Evolutionary conservation across 106 monocot genomes (phyloP), one percentile per base, ranked within the genome.

Genomic region (Dendrobium chrysotoxum): DNA sequence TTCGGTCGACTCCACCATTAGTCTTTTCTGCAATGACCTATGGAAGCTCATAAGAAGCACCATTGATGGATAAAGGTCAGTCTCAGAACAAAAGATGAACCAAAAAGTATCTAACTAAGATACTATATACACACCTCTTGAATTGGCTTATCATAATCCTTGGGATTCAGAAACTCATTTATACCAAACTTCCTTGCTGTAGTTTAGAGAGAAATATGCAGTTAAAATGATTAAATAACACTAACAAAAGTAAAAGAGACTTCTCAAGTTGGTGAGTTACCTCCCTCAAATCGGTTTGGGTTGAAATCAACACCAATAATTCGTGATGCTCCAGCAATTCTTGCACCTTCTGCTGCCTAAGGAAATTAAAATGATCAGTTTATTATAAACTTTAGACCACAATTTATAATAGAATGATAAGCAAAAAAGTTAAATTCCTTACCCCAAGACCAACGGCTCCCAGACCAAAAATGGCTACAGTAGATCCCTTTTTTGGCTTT

Each of bases 361-460:
- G 38, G 38, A 71, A 16, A 28, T 31, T 13, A 31, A 71, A 71
- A 71, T 31, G 35, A 71, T 23, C 10, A 77, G 28, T 28, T 1
- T 12, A 39, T 20, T 38, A 28, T 54, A 20, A 7, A 78, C 39
- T 55, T 46, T 4, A 67, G 12, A 2, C 1, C 77, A 50, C 13
- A n/a, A 76, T 9, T 21, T 53, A 71, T 1, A n/a, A 8, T 23
- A 66, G 8, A 42, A 9, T 50, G 50, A 50, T 50, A 13, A 13
- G 13, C 17, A 53, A 26, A 40, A 40, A 42, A 44, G 76, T 58
- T 39, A 13, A 11, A 17, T 8, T 79, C 81, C 90, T 86, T 87
- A 92, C 95, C 65, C 92, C 95, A 81, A 95, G 95, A 16, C 95
- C 95, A 75, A 95, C 90, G 46, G 95, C 92, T 20, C 95, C 95